phyloP scores from a whole-genome alignment of 176 grass and related monocot genomes.

The Musa itinerans region DNA sequence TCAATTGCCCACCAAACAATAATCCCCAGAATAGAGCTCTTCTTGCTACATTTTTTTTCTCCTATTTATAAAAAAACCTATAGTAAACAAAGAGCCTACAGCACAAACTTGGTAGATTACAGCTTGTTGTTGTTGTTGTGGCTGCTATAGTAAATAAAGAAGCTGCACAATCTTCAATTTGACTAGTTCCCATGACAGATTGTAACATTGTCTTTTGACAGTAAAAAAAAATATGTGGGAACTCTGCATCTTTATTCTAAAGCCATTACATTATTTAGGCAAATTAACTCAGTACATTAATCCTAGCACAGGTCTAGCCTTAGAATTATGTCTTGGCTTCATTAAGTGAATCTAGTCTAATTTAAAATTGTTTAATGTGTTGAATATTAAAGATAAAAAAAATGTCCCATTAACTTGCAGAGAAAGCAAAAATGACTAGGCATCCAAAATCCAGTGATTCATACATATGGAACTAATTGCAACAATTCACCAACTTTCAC shows the following conservation, averaged over 20 bases:
- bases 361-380: not conserved
- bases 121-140: too few species aligned
- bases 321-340: not conserved
- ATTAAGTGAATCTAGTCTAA: not conserved
- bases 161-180: not conserved
- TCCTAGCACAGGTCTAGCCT: not conserved
- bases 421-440: not conserved
- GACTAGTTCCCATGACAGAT: not conserved
- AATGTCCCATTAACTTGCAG: not conserved
- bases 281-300: not conserved
- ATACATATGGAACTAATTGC: not conserved
- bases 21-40: not conserved
- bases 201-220: not conserved
- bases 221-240: not conserved
- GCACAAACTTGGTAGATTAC: too few species aligned
- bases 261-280: not conserved
- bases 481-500: too few species aligned
- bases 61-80: too few species aligned
- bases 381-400: not conserved
- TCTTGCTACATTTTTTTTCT: not conserved
- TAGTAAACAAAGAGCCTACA: too few species aligned
- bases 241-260: not conserved
- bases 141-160: not conserved
- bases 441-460: not conserved
- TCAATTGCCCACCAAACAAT: not conserved